Evolutionary conservation across 2,329 filamentous ascomycete species (phyloP).

Genomic region (Calonectria multiphialidica): DNA sequence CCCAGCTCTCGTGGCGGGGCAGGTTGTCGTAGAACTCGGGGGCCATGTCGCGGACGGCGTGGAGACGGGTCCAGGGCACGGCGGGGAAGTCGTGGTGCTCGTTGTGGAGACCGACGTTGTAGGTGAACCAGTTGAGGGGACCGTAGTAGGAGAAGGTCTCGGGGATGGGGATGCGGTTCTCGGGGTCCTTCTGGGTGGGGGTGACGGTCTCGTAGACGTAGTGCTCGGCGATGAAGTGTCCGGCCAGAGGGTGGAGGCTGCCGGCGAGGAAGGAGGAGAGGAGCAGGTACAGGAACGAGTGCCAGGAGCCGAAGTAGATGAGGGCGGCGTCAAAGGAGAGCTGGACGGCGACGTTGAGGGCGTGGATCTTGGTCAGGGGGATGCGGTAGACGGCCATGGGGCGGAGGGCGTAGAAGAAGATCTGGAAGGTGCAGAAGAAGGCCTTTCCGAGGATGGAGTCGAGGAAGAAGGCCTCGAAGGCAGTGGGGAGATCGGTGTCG

Average conservation of each 20-base stretch:
- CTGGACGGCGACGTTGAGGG: slow-evolving; percentile 84
- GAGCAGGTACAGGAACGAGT: slow-evolving; percentile 84
- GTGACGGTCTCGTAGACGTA: slow-evolving; percentile 81
- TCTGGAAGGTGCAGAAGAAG: slow-evolving; percentile 99
- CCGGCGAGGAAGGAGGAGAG: slow-evolving; percentile 94
- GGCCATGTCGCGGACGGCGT: slow-evolving; percentile 81
- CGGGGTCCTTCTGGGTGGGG: slow-evolving; percentile 66
- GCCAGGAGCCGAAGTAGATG: slow-evolving; percentile 68
- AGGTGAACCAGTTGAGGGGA: slow-evolving; percentile 89
- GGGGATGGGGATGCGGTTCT: slow-evolving; percentile 76
- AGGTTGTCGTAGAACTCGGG: slow-evolving; percentile 92
- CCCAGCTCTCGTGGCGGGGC: slow-evolving; percentile 91
- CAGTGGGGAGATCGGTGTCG: slow-evolving; percentile 94
- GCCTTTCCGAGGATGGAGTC: slow-evolving; percentile 96
- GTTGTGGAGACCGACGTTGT: slow-evolving; percentile 98
- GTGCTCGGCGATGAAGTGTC: slow-evolving; percentile 99
- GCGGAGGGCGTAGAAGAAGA: slow-evolving; percentile 96
- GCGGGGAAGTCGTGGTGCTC: slow-evolving; percentile 99
- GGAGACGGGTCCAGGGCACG: slow-evolving; percentile 91
- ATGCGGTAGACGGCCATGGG: slow-evolving; percentile 95
- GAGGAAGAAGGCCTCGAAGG: slow-evolving; percentile 90
- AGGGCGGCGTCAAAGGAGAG: slow-evolving; percentile 81
- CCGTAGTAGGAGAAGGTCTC: slow-evolving; percentile 99
- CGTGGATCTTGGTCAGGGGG: slow-evolving; percentile 87
- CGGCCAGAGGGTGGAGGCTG: slow-evolving; percentile 92